These are phyloP conservation scores for Didymella exigua DNA, from an alignment of 2,329 filamentous ascomycete genomes.

Conservation along the genomic window DNA sequence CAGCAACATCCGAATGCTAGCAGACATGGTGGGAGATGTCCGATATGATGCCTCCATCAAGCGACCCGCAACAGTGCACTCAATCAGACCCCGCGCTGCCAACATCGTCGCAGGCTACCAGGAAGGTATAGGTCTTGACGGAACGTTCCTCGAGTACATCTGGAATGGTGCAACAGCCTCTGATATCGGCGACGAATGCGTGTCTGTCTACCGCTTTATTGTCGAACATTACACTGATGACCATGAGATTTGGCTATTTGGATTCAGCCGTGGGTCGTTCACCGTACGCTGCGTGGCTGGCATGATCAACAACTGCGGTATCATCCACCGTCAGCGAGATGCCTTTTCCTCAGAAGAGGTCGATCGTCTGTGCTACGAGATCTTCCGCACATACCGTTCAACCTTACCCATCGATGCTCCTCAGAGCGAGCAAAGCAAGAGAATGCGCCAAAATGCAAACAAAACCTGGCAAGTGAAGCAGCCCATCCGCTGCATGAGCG, in stretches of 20 bases:
- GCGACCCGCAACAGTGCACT: constrained; percentile 29
- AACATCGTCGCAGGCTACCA: constrained; percentile 45
- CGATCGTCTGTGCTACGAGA: constrained; percentile 35
- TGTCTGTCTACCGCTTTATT: constrained; percentile 45
- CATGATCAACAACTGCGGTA: constrained; percentile 53
- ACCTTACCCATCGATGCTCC: constrained; percentile 37
- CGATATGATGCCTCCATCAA: constrained; percentile 14
- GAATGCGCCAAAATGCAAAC: constrained; percentile 23
- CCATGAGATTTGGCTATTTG: constrained; percentile 54
- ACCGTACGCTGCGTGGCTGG: constrained; percentile 52
- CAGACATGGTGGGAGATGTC: constrained; percentile 40
- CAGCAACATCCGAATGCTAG: constrained; percentile 43
- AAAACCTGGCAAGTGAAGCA: constrained; percentile 39
- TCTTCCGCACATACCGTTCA: constrained; percentile 43
- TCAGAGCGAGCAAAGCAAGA: constrained; percentile 27
- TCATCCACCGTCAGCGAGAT: constrained; percentile 36
- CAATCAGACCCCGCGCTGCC: constrained; percentile 20
- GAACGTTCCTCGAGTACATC: constrained; percentile 45
- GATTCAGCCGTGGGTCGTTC: constrained; percentile 55
- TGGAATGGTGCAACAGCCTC: constrained; percentile 47
- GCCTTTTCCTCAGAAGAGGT: constrained; percentile 18
- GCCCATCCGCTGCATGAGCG: constrained; percentile 42
- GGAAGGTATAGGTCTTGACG: constrained; percentile 45
- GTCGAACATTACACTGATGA: constrained; percentile 41
- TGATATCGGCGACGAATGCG: constrained; percentile 44